phyloP scores from a whole-genome alignment of 2,329 filamentous ascomycete genomes.

The Neofusicoccum laricinum region DNA sequence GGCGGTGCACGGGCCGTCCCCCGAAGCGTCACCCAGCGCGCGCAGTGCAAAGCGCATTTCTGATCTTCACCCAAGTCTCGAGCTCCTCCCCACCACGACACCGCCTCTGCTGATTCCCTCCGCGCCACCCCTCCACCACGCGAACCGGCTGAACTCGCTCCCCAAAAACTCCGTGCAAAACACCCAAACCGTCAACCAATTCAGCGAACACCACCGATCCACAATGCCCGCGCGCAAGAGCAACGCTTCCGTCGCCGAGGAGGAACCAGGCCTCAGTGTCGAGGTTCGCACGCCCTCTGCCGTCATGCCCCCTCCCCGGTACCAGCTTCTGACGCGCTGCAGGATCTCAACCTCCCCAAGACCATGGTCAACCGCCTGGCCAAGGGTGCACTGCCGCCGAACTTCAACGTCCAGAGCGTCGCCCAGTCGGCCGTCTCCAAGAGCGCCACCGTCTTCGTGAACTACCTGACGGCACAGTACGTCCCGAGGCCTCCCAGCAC shows the following conservation, averaged over 20 bases:
- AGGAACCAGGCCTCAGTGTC: conserved; percentile 41
- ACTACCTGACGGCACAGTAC: conserved; percentile 72
- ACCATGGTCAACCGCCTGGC: conserved; percentile 77
- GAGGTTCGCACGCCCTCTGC: conserved; percentile 33
- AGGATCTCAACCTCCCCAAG: conserved; percentile 76
- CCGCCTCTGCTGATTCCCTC: background rate
- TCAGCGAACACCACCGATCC: background rate
- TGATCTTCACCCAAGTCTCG: conserved; percentile 2
- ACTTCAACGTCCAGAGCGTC: conserved; percentile 81
- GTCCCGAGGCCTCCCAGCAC: conserved; percentile 30
- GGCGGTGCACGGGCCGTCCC: background rate
- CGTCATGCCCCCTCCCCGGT: background rate
- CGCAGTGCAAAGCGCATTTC: conserved; percentile 2
- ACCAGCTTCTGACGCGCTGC: conserved; percentile 14
- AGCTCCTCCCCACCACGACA: conserved; percentile 7
- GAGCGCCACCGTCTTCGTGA: conserved; percentile 80
- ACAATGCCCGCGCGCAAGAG: conserved; percentile 49
- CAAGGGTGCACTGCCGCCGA: conserved; percentile 75
- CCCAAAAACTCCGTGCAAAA: background rate
- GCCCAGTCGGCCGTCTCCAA: conserved; percentile 76
- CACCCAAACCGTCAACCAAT: background rate
- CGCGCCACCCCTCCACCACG: background rate
- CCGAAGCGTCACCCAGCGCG: background rate
- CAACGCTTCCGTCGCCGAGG: conserved; percentile 42
- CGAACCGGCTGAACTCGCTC: background rate